These are phyloP conservation scores for Sarocladium oryzae DNA, from an alignment of 2,329 filamentous ascomycete genomes.

Conservation along the genomic window DNA sequence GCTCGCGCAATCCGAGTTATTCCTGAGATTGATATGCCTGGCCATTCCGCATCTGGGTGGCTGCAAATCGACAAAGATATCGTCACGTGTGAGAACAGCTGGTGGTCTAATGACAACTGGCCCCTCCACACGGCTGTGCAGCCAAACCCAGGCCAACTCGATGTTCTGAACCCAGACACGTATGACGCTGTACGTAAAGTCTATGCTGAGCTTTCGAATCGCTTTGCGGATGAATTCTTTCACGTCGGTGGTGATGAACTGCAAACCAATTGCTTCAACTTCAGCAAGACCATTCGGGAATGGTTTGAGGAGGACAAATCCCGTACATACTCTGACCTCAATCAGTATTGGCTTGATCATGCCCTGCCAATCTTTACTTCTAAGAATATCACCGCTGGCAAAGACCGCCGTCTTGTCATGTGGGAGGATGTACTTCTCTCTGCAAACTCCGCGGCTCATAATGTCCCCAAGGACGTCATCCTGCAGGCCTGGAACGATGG, in stretches of 20 bases:
- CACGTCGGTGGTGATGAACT: slow-evolving; percentile 87
- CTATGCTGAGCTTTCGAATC: slow-evolving; percentile 70
- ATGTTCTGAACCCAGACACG: slow-evolving; percentile 67
- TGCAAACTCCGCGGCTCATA: slow-evolving; percentile 50
- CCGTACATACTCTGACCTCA: slow-evolving; percentile 64
- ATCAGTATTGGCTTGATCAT: slow-evolving; percentile 66
- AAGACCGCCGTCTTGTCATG: slow-evolving; percentile 59
- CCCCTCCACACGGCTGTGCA: slow-evolving; percentile 46
- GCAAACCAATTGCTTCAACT: slow-evolving; percentile 64
- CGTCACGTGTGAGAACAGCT: slow-evolving; percentile 47
- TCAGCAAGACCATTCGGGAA: slow-evolving; percentile 39
- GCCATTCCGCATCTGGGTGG: slow-evolving; percentile 50
- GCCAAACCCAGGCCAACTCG: slow-evolving; percentile 63
- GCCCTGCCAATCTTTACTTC: slow-evolving; percentile 27
- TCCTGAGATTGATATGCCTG: slow-evolving; percentile 58
- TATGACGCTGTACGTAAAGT: slow-evolving; percentile 65
- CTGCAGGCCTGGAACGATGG: slow-evolving; percentile 73
- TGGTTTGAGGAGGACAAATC: slow-evolving; percentile 45
- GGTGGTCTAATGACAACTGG: slow-evolving; percentile 56
- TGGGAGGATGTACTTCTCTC: slow-evolving; percentile 82
- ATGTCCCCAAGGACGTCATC: slow-evolving; percentile 60
- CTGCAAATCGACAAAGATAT: slow-evolving; percentile 49
- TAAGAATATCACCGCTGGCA: slow-evolving; percentile 38
- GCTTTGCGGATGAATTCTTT: slow-evolving; percentile 63
- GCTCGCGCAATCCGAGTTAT: slow-evolving; percentile 52